phyloP scores from a whole-genome alignment of 345 rosid species.

The Hibiscus tridactylites region DNA sequence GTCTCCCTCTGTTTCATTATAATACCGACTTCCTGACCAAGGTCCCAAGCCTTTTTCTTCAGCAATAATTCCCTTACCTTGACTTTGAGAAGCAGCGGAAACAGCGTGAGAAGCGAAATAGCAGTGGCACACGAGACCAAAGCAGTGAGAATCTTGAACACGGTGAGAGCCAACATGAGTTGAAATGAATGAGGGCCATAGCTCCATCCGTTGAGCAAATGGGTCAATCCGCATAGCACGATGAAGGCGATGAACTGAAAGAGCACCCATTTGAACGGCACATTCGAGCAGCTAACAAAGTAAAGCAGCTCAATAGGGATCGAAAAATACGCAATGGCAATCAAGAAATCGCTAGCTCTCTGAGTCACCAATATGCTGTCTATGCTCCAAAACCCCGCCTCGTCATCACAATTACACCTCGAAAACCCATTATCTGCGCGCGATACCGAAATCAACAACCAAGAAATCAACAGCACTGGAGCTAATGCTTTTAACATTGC shows the following conservation, averaged over 20 bases:
- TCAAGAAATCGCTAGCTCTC: slow-evolving; percentile 83
- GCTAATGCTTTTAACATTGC: slow-evolving; percentile 61
- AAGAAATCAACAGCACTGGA: slow-evolving; percentile 40
- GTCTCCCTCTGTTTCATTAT: slow-evolving; percentile 86
- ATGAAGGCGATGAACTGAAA: slow-evolving; percentile 91
- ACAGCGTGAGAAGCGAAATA: slow-evolving; percentile 74
- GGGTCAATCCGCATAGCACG: slow-evolving; percentile 95
- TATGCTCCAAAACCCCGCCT: slow-evolving; percentile 67
- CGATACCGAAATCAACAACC: slow-evolving; percentile 28
- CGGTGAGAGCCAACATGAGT: slow-evolving; percentile 80
- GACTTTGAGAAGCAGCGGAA: slow-evolving; percentile 88
- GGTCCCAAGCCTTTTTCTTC: slow-evolving; percentile 84
- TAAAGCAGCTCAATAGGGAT: slow-evolving; percentile 90
- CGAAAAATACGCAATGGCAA: slow-evolving; percentile 90
- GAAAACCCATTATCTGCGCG: slow-evolving; percentile 39
- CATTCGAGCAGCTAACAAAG: slow-evolving; percentile 87
- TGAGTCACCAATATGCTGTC: slow-evolving; percentile 79
- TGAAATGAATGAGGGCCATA: slow-evolving; percentile 75
- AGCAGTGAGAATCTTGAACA: slow-evolving; percentile 89
- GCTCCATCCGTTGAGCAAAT: slow-evolving; percentile 91
- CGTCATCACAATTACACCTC: slow-evolving; percentile 85
- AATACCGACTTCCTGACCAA: slow-evolving; percentile 87
- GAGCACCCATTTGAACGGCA: slow-evolving; percentile 98
- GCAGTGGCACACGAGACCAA: slow-evolving; percentile 95
- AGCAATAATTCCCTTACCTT: slow-evolving; percentile 90